These are phyloP conservation scores for Astragalus membranaceus DNA, from an alignment of 306 rosid genomes.

Conservation along the genomic window DNA sequence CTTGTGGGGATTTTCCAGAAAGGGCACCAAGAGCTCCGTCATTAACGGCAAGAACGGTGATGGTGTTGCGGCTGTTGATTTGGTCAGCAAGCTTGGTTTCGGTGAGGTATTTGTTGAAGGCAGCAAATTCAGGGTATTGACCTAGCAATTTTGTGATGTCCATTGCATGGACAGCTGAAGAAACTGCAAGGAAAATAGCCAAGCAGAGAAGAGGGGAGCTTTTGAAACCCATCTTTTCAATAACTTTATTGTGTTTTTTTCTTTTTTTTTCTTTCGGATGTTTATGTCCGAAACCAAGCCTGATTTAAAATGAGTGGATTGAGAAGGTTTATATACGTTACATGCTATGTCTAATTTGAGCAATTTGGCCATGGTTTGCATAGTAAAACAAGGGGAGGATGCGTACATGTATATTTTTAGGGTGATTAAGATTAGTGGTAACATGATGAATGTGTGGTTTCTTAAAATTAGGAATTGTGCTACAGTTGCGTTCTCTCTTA, in stretches of 20 bases:
- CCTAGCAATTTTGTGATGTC: constrained; percentile 42
- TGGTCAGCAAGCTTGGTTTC: constrained; percentile 38
- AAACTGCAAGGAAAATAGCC: constrained; percentile 21
- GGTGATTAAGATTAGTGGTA: not conserved
- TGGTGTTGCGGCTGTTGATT: constrained; percentile 39
- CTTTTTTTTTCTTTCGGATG: not conserved
- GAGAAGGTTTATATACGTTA: not conserved
- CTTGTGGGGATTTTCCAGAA: constrained; percentile 28
- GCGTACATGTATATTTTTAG: not conserved
- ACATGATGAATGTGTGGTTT: not conserved
- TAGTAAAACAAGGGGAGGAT: not conserved
- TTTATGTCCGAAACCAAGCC: constrained; percentile 20
- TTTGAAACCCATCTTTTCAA: constrained; percentile 30
- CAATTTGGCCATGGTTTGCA: not conserved
- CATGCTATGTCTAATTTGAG: not conserved
- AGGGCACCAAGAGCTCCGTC: constrained; percentile 16
- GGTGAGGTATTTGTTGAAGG: constrained; percentile 35
- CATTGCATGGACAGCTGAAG: constrained; percentile 30
- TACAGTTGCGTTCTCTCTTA: not conserved
- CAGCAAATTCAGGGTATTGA: constrained; percentile 23
- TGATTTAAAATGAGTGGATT: not conserved
- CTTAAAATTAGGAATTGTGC: not conserved
- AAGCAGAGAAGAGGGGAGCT: constrained; percentile 32
- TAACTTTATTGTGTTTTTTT: not conserved
- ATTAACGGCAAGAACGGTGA: constrained; percentile 48